A percentile compares a stretch with the other conserved stretches of the same genome.
phyloP scores from a whole-genome alignment of 345 rosid genomes.

The sweet orange (Citrus sinensis) region DNA sequence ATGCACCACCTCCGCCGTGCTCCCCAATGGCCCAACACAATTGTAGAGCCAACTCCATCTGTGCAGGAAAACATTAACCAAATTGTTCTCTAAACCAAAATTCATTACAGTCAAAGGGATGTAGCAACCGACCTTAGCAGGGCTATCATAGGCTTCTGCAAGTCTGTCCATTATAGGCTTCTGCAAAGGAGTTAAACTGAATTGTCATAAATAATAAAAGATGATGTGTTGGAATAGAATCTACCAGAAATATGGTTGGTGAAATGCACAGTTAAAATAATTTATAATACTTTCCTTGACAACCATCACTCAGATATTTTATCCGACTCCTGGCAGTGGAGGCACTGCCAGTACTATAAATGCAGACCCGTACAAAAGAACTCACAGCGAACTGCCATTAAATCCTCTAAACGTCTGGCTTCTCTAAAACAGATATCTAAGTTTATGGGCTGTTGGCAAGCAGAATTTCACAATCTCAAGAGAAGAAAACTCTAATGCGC shows the following conservation, averaged over 20 bases:
- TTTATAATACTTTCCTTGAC: neutral
- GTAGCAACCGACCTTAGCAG: constrained; percentile 64
- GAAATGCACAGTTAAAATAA: neutral
- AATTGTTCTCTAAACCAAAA: constrained; percentile 1
- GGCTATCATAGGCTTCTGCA: constrained; percentile 91
- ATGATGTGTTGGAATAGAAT: neutral
- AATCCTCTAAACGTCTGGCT: too few relatives aligned
- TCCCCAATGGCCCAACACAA: constrained; percentile 99
- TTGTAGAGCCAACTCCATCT: constrained; percentile 89
- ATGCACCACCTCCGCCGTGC: constrained; percentile 88
- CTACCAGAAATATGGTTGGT: neutral
- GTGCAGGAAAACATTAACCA: constrained; percentile 2
- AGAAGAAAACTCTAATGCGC: neutral
- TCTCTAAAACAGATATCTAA: neutral
- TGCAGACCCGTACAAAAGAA: neutral
- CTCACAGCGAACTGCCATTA: neutral
- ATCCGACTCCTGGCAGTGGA: neutral
- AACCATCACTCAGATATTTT: neutral
- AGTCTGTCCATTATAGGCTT: constrained; percentile 91
- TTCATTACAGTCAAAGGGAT: neutral
- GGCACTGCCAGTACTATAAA: neutral
- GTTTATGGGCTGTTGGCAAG: neutral
- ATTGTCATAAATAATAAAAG: neutral
- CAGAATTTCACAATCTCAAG: neutral
- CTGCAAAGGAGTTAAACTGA: constrained; percentile 40